Base-by-base conservation (phyloP, 106 monocot genomes). In the Narthecium ossifragum region DNA sequence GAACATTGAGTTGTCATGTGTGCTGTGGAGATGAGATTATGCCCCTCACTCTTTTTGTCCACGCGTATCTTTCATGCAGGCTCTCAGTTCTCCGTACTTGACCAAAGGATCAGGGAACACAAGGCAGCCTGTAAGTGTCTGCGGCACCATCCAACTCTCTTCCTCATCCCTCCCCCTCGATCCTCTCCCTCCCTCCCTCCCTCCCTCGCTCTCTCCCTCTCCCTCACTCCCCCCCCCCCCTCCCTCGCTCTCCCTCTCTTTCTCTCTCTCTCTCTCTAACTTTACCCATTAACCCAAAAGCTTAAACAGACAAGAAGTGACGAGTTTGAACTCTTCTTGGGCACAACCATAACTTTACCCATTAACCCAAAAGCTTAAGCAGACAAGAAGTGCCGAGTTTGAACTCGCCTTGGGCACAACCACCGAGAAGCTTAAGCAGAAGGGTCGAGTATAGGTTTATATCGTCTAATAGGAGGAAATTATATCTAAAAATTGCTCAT, bases 41-140 rank as follows among this genome's bases (percentile, higher is more conserved):
- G 6, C 14, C 28, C 10, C 56, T 26, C 5, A 17, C 48, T 22
- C n/a, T n/a, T n/a, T n/a, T n/a, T 64, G 38, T 13, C 36, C 52
- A 24, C 20, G 14, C 46, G 31, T 57, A 31, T 53, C 7, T 29
- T 54, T 59, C 28, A 48, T 49, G 41, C 53, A 94, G 93, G 93
- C 85, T 50, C 80, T 94, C 34, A 85, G 89, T 73, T 75, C 78
- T 28, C 93, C 89, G 27, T 89, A 89, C 83, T 77, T 94, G 78
- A 76, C 65, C 55, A 55, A 49, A 48, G 70, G 73, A 51, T 40
- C 72, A 26, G 66, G 36, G 36, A 73, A 57, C 53, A 34, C 50
- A 55, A 78, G 54, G 64, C 63, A 74, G 31, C 38, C 51, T 37
- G 71, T 72, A 46, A 65, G 70, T 55, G 24, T 28, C 9, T 25